Conservation (phyloP, 257 asterid species). For the Asclepias syriaca region DNA sequence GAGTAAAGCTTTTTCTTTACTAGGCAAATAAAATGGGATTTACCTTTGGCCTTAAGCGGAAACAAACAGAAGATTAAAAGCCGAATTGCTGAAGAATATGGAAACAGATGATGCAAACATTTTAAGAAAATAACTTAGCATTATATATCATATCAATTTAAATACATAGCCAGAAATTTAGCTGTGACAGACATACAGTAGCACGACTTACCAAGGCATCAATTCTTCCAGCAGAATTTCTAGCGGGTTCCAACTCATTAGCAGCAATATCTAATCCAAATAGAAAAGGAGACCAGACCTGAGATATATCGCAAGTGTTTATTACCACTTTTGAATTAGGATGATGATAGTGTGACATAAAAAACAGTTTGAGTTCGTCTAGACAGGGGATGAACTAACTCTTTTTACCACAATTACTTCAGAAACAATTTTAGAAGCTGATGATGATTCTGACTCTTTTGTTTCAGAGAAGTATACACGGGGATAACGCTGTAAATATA, state of each 20-base stretch:
- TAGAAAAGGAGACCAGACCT: slow-evolving; percentile 84
- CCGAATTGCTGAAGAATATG: background rate
- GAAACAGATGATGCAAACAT: background rate
- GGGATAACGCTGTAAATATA: slow-evolving; percentile 56
- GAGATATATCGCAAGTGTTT: slow-evolving; percentile 19
- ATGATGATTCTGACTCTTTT: slow-evolving; percentile 42
- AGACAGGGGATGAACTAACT: slow-evolving; percentile 42
- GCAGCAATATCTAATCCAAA: slow-evolving; percentile 37
- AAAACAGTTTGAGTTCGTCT: slow-evolving; percentile 8
- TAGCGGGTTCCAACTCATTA: slow-evolving; percentile 32
- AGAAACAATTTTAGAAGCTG: slow-evolving; percentile 27
- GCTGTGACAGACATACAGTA: background rate
- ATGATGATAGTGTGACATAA: background rate
- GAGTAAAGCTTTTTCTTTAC: background rate
- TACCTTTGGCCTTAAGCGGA: background rate
- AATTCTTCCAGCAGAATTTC: slow-evolving; percentile 35
- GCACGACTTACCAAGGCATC: slow-evolving; percentile 52
- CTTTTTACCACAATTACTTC: slow-evolving; percentile 46
- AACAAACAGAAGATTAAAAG: background rate
- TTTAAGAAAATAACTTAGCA: background rate
- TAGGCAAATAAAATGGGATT: background rate
- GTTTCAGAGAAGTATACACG: slow-evolving; percentile 35
- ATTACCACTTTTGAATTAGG: slow-evolving; percentile 10
- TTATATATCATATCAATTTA: background rate
- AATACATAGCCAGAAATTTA: background rate